Percentiles rank a stretch among this genome's conserved stretches.
phyloP scores from a whole-genome alignment of 257 asterid species.

The Striga asiatica region DNA sequence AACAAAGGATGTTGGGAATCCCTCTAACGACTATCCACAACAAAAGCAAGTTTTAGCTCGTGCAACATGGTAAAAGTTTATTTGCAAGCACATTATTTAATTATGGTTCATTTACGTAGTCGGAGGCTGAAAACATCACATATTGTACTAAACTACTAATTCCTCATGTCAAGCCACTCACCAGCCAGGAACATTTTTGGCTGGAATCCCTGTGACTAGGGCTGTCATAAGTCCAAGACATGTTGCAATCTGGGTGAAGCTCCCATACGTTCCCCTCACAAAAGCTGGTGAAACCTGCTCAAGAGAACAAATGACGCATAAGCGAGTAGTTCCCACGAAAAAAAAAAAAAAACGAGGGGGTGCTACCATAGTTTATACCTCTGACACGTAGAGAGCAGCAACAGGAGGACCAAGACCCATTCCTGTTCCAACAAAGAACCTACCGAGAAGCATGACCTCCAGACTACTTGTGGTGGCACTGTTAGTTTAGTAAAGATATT shows the following conservation, averaged over 20 bases:
- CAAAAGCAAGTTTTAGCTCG: no score
- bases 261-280: constrained; percentile 90
- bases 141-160: background rate
- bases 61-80: constrained; percentile 7
- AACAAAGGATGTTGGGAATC: background rate
- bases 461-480: constrained; percentile 73
- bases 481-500: constrained; percentile 13
- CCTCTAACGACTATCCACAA: constrained; percentile 12
- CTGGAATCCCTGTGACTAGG: constrained; percentile 72
- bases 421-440: constrained; percentile 79
- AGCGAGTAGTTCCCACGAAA: constrained; percentile 14
- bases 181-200: constrained; percentile 50
- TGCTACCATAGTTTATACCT: constrained; percentile 34
- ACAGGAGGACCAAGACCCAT: constrained; percentile 98
- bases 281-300: constrained; percentile 84
- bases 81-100: no score
- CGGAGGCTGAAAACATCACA: no score
- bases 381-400: constrained; percentile 86
- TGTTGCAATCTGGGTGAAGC: constrained; percentile 85
- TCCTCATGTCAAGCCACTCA: constrained; percentile 27
- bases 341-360: constrained; percentile 5
- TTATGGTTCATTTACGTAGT: no score
- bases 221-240: constrained; percentile 72
- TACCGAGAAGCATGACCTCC: constrained; percentile 84
- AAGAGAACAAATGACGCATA: constrained; percentile 1